Base-by-base conservation (phyloP, 2,329 filamentous ascomycete species). In the Allantophomopsis lycopodina region DNA sequence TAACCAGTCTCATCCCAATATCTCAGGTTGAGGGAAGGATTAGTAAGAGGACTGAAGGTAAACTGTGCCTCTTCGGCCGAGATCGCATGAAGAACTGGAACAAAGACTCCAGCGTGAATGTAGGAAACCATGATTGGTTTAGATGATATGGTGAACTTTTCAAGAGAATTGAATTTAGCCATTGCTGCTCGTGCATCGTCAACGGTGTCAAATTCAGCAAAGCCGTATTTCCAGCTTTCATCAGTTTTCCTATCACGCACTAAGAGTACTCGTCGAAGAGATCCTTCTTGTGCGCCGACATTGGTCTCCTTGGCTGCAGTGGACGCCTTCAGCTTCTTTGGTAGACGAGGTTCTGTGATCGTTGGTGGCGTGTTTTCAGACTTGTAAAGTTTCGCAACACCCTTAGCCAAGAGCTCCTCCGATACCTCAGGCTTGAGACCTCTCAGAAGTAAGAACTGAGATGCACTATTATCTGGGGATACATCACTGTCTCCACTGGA, bases 41-140 rank as follows among this genome's bases (percentile, higher is more conserved):
- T 87, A 47, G 74, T 76, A 2, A 84, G 64, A 2, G 82, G 80
- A 23, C 69, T 68, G 51, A 89, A 88, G 0, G 79, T 81, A 54
- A 78, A 77, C 35, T 62, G 66, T 12, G 73, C 68, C n/a, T 66
- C 71, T 14, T 70, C 69, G 0, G 70, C 63, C 5, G 66, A 66
- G 2, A 64, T 42, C 7, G 69, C 66, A 38, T 78, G 71, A 37
- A 81, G 66, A 34, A 83, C 79, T 0, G 82, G 83, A 11, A 88
- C 73, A 51, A 93, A 91, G 2, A 91, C 83, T 5, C 84, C 84
- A n/a, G 83, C 75, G 47, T 91, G 84, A 32, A 88, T 87, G 48
- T 82, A 86, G 34, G 73, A 80, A 17, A 85, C 68, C 10, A 73
- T 68, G 13, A 86, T 80, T 0, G 77, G 73, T 47, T 76, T 79